Evolutionary conservation across 345 rosid species (phyloP), one percentile per base, ranked within the genome.

Genomic region (Microthlaspi erraticum): DNA sequence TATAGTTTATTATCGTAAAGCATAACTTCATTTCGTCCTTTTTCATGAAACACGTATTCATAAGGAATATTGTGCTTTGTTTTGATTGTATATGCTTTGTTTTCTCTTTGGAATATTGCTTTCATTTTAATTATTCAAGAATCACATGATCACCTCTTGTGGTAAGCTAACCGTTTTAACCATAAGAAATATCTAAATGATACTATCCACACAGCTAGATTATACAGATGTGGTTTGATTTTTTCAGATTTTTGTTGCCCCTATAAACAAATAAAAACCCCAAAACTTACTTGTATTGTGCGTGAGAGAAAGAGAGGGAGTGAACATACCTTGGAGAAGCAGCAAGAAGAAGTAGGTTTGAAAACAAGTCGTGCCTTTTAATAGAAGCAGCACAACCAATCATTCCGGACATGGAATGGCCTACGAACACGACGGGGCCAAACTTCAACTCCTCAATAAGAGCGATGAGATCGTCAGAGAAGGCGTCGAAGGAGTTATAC

Each of bases 361-460:
- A 53, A 62, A 89, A 89, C 52, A 89, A 88, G 14, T 88, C 79
- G 8, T 92, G 96, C 54, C 88, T 79, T 75, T 84, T 86, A 55
- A 84, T 54, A 67, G 96, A 86, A 75, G 98, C 92, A 76, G 86
- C 78, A 83, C 94, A 88, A 10, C 92, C 92, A 43, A 89, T 86
- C 85, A 92, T 84, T 46, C 86, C 92, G 33, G 94, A 84, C 88
- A 92, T 86, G 76, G 96, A 92, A 70, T 92, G 96, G 26, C 96
- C 98, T 16, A 86, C 72, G 77, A 85, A 86, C 37, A 83, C 79
- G 2, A 70, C 75, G 0, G 75, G 71, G 7, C 74, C 68, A 38
- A 85, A 46, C 55, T 64, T 57, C 64, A 85, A 54, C 68, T 87
- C 92, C 3, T 89, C 94, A 18, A 89, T 9, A 20, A 92, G 81